These are phyloP conservation scores for Xylaria sp. DNA, from an alignment of 2,329 filamentous ascomycete genomes.

Conservation along the genomic window DNA sequence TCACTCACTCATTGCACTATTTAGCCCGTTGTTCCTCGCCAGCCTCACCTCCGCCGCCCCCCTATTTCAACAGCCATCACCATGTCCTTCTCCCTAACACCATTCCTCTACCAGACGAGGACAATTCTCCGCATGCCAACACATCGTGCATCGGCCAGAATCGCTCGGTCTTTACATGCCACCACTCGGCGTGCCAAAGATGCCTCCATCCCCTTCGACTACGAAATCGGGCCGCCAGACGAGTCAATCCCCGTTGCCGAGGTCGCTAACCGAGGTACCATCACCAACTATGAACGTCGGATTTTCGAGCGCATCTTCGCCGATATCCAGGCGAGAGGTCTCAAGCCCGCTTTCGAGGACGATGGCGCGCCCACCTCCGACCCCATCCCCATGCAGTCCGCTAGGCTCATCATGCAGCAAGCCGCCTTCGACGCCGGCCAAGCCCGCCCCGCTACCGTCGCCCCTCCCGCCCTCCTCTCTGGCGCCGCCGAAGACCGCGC, in stretches of 20 bases:
- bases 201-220: constrained; percentile 58
- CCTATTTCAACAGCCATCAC: not conserved
- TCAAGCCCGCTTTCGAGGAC: constrained; percentile 29
- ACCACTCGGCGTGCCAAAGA: constrained; percentile 19
- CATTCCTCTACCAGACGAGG: constrained; percentile 75
- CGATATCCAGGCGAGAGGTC: constrained; percentile 55
- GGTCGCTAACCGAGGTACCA: constrained; percentile 48
- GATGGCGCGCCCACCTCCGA: constrained; percentile 12
- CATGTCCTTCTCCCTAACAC: constrained; percentile 60
- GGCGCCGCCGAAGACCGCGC: constrained; percentile 41
- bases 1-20: too few species aligned
- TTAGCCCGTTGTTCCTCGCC: not conserved
- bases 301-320: constrained; percentile 62
- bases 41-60: not conserved
- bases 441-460: constrained; percentile 24
- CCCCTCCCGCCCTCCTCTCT: constrained; percentile 28
- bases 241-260: constrained; percentile 28
- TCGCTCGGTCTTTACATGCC: constrained; percentile 35
- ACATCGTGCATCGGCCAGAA: constrained; percentile 32
- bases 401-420: constrained; percentile 40
- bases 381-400: constrained; percentile 25
- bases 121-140: constrained; percentile 56
- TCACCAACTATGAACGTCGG: constrained; percentile 59
- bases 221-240: constrained; percentile 42
- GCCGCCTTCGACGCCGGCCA: constrained; percentile 36